Conservation (phyloP, 2,329 filamentous ascomycete species). For the Mollisiaceae sp. region DNA sequence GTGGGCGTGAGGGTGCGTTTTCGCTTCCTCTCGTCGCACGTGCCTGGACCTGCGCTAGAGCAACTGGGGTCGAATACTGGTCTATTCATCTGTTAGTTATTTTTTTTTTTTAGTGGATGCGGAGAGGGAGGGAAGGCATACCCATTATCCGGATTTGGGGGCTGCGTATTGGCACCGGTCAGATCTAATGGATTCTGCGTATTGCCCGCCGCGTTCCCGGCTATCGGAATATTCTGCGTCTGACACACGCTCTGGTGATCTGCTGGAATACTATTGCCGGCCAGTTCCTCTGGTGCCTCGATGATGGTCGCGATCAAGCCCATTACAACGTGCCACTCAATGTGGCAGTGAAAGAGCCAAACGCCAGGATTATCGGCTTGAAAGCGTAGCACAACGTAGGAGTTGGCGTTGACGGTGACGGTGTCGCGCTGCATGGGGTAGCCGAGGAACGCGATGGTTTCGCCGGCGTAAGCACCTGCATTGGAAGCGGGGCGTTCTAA, state of each 20-base stretch:
- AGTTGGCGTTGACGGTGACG: slow-evolving; percentile 42
- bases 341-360: slow-evolving; percentile 56
- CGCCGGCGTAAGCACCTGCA: slow-evolving; percentile 6
- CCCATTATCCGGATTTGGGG: slow-evolving; percentile 19
- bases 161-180: slow-evolving; percentile 49
- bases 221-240: slow-evolving; percentile 48
- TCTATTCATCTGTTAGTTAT: not conserved
- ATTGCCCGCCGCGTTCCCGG: slow-evolving; percentile 66
- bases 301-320: slow-evolving; percentile 27
- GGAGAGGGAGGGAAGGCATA: not conserved
- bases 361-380: slow-evolving; percentile 55
- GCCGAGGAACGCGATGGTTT: slow-evolving; percentile 28
- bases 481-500: slow-evolving; percentile 11
- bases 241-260: slow-evolving; percentile 50
- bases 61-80: not conserved
- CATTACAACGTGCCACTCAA: slow-evolving; percentile 48
- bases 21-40: not conserved
- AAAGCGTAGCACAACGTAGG: slow-evolving; percentile 52
- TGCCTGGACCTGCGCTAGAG: too few relatives aligned
- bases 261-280: slow-evolving; percentile 48
- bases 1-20: not conserved
- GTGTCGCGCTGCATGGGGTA: slow-evolving; percentile 58
- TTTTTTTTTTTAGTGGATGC: too few relatives aligned
- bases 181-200: slow-evolving; percentile 57
- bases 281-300: slow-evolving; percentile 26